A percentile compares a stretch with the other conserved stretches of the same genome.
Evolutionary conservation across 2,329 filamentous ascomycete species (phyloP).

Genomic region (Claviceps digitariae): DNA sequence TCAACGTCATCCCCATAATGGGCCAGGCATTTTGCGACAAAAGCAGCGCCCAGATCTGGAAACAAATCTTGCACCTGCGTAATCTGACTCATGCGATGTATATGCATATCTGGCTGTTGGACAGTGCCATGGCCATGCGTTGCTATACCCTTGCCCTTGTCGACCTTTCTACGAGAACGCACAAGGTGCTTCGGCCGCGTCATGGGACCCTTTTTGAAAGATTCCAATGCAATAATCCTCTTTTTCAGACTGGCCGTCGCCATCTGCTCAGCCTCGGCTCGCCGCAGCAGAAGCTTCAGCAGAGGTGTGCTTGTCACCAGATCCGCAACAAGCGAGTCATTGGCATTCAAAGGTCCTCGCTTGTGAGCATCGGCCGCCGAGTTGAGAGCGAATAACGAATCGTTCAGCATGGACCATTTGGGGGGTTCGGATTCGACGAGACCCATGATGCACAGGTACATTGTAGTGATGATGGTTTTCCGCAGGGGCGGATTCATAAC

Average conservation of each 20-base stretch:
- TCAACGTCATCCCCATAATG: constrained; percentile 68
- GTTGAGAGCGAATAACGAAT: constrained; percentile 74
- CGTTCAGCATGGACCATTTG: constrained; percentile 62
- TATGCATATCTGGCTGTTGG: constrained; percentile 42
- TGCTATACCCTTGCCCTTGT: constrained; percentile 50
- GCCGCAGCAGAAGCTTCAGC: constrained; percentile 46
- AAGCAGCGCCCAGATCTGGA: constrained; percentile 71
- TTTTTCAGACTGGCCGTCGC: constrained; percentile 43
- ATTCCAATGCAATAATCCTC: constrained; percentile 45
- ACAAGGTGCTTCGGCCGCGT: constrained; percentile 31
- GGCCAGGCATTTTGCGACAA: constrained; percentile 66
- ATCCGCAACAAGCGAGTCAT: constrained; percentile 65
- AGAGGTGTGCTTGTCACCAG: constrained; percentile 71
- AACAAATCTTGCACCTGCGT: constrained; percentile 91
- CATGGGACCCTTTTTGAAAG: constrained; percentile 44
- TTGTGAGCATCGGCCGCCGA: constrained; percentile 53
- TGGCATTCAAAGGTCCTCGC: constrained; percentile 38
- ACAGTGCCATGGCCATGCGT: constrained; percentile 19
- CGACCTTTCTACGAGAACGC: constrained; percentile 37
- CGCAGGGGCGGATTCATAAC: constrained; percentile 50
- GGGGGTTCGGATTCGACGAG: constrained; percentile 53
- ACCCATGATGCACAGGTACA: constrained; percentile 62
- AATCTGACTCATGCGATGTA: constrained; percentile 73
- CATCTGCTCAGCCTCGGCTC: constrained; percentile 33
- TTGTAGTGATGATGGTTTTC: constrained; percentile 55